Percentiles rank a stretch among this genome's conserved stretches.
Conservation (phyloP, 192 early-diverging fungal genomes). For the Funneliformis geosporum region DNA sequence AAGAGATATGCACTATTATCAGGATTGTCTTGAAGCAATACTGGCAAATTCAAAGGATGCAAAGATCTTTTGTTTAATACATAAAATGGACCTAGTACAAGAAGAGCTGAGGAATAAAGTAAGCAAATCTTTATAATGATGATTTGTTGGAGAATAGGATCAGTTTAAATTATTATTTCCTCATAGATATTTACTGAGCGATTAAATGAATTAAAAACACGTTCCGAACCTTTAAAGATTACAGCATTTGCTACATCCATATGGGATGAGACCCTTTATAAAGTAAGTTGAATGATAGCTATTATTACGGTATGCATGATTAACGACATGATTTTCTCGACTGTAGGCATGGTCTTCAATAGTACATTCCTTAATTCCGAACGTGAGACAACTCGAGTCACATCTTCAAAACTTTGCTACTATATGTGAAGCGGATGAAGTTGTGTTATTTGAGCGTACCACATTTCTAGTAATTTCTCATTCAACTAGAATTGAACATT, state of each 20-base stretch:
- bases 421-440: conserved; percentile 91
- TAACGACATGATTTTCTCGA: neutral
- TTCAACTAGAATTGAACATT: conserved; percentile 57
- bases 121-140: conserved; percentile 19
- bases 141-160: neutral
- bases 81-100: conserved; percentile 96
- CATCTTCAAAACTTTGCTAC: conserved; percentile 78
- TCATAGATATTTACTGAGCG: conserved; percentile 66
- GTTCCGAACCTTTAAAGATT: conserved; percentile 69
- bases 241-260: conserved; percentile 81
- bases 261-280: conserved; percentile 92
- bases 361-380: conserved; percentile 93
- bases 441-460: conserved; percentile 91
- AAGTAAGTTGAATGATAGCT: conserved; percentile 42
- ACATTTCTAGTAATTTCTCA: conserved; percentile 96
- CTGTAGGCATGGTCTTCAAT: conserved; percentile 94
- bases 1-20: conserved; percentile 89
- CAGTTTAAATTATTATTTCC: conserved; percentile 22
- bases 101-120: conserved; percentile 71
- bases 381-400: conserved; percentile 77
- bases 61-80: conserved; percentile 93
- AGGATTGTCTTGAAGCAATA: conserved; percentile 85
- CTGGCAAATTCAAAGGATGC: conserved; percentile 81
- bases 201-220: conserved; percentile 62
- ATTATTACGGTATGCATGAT: neutral